Evolutionary conservation across 768 basidiomycete genomes (phyloP).

Genomic region (Hirschioporus abietinus): DNA sequence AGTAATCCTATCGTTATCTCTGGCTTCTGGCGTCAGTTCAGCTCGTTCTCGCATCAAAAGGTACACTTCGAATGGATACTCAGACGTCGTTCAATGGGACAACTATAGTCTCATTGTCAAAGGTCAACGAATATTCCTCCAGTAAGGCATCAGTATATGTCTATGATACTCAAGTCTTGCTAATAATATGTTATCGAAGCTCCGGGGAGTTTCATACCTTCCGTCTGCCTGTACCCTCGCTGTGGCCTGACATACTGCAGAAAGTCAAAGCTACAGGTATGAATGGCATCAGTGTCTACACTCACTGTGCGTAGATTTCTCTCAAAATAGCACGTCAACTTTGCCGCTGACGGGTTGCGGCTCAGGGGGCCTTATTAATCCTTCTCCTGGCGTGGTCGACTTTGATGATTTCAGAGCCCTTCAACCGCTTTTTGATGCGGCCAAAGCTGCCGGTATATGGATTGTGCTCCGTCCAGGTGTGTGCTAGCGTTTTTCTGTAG

Average conservation of each 20-base stretch:
- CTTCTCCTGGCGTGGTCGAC: constrained; percentile 67
- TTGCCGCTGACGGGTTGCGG: background rate
- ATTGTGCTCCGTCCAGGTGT: constrained; percentile 73
- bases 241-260: constrained; percentile 81
- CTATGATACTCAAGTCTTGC: background rate
- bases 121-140: constrained; percentile 65
- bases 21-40: background rate
- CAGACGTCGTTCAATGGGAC: constrained; percentile 48
- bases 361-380: constrained; percentile 64
- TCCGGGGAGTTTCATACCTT: constrained; percentile 86
- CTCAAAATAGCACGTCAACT: constrained; percentile 3
- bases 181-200: constrained; percentile 28
- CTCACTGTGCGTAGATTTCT: constrained; percentile 40
- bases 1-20: background rate
- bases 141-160: constrained; percentile 38
- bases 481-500: background rate
- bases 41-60: background rate
- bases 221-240: constrained; percentile 68
- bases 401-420: constrained; percentile 67
- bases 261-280: constrained; percentile 78
- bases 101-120: constrained; percentile 66
- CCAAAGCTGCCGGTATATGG: constrained; percentile 69
- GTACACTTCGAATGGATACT: background rate
- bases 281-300: constrained; percentile 73
- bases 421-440: constrained; percentile 68